phyloP scores from a whole-genome alignment of 2,329 filamentous ascomycete genomes.

The Endothia cerciana region DNA sequence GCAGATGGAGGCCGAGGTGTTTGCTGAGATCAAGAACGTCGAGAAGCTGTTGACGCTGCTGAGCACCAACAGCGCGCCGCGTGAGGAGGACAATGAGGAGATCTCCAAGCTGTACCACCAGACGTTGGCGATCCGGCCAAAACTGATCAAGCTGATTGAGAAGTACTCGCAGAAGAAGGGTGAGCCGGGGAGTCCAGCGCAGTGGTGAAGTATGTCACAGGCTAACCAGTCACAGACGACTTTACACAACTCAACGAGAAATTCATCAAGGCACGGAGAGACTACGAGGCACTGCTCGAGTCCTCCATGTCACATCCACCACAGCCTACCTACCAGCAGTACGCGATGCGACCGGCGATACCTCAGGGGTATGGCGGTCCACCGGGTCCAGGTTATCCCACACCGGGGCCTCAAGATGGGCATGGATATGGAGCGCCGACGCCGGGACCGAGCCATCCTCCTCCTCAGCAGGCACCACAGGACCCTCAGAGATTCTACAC shows the following conservation, averaged over 20 bases:
- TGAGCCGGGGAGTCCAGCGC: conserved; percentile 42
- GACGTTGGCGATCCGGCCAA: conserved; percentile 90
- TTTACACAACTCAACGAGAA: conserved; percentile 99
- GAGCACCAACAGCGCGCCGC: conserved; percentile 79
- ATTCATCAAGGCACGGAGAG: conserved; percentile 96
- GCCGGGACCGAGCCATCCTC: conserved; percentile 37
- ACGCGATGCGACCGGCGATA: conserved; percentile 56
- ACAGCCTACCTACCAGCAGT: conserved; percentile 75
- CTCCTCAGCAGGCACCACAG: conserved; percentile 47
- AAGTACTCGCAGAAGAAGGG: conserved; percentile 99
- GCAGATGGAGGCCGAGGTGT: conserved; percentile 82
- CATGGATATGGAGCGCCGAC: conserved; percentile 25
- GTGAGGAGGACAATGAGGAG: conserved; percentile 94
- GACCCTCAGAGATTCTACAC: conserved; percentile 73
- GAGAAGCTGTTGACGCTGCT: conserved; percentile 80
- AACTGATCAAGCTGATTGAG: conserved; percentile 96
- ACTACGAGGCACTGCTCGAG: conserved; percentile 95
- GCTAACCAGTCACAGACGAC: conserved; percentile 67
- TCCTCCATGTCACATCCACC: conserved; percentile 95
- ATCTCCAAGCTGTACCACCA: conserved; percentile 94
- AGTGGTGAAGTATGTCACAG: background rate
- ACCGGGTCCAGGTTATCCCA: conserved; percentile 32
- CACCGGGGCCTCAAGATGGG: conserved; percentile 21
- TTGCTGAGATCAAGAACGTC: conserved; percentile 67
- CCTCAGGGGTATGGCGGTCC: conserved; percentile 49